Evolutionary conservation across 129 eudicot genomes (phyloP).

Genomic region (Erigeron canadensis): DNA sequence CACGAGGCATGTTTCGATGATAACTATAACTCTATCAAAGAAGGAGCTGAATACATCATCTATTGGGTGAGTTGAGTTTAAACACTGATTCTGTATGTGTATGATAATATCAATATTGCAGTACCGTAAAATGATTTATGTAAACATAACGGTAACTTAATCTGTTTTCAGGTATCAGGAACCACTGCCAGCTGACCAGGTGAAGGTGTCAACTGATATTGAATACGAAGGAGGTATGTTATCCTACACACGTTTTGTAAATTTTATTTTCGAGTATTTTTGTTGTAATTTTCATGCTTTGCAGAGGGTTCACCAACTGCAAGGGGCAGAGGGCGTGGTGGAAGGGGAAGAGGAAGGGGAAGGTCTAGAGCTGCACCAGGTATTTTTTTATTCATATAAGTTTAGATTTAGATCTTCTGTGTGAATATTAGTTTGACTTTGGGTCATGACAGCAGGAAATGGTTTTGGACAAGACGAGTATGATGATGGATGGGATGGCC

Average conservation of each 20-base stretch:
- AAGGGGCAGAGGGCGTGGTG: slow-evolving; percentile 94
- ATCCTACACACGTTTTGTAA: not conserved
- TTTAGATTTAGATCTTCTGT: not conserved
- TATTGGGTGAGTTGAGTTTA: slow-evolving; percentile 60
- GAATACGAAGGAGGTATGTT: slow-evolving; percentile 84
- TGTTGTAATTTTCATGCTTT: slow-evolving; percentile 7
- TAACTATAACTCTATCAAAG: slow-evolving; percentile 79
- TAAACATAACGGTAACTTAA: slow-evolving; percentile 5
- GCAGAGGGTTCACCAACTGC: slow-evolving; percentile 89
- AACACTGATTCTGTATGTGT: not conserved
- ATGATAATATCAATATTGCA: not conserved
- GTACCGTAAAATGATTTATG: not conserved
- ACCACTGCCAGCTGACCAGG: slow-evolving; percentile 96
- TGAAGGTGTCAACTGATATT: slow-evolving; percentile 62
- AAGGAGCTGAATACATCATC: slow-evolving; percentile 60
- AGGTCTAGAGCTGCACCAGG: slow-evolving; percentile 73
- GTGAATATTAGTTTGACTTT: not conserved
- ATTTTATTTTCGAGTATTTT: not conserved
- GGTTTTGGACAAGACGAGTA: slow-evolving; percentile 56
- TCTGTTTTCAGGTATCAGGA: slow-evolving; percentile 70
- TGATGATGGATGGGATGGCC: slow-evolving; percentile 88
- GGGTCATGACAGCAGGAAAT: slow-evolving; percentile 44
- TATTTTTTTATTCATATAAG: not conserved
- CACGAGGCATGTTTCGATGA: slow-evolving; percentile 91
- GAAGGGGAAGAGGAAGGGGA: slow-evolving; percentile 72